Conservation (phyloP, 805 yeast species). For the Nakazawaea pomicola region DNA sequence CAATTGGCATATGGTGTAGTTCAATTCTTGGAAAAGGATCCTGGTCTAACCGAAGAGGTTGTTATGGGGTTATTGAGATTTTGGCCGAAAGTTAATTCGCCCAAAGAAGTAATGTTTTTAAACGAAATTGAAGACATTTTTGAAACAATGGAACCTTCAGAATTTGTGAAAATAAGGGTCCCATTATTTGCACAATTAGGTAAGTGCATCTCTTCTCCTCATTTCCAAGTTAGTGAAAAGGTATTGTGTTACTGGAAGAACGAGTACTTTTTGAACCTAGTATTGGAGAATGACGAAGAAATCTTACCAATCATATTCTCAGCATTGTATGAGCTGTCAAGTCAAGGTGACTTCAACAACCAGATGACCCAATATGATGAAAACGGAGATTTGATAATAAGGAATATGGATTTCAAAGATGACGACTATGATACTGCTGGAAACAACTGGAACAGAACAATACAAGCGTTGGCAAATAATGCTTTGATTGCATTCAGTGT, state of each 20-base stretch:
- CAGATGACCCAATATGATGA: conserved; percentile 14
- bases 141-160: conserved; percentile 92
- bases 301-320: conserved; percentile 90
- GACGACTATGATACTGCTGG: conserved; percentile 30
- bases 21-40: conserved; percentile 94
- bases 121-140: conserved; percentile 96
- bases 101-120: conserved; percentile 93
- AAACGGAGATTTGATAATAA: conserved; percentile 10
- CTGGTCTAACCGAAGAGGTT: conserved; percentile 90
- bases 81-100: conserved; percentile 95
- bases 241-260: conserved; percentile 92
- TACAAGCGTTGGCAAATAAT: conserved; percentile 83
- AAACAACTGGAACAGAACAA: conserved; percentile 87
- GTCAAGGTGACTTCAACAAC: conserved; percentile 28
- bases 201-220: conserved; percentile 89
- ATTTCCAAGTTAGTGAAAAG: conserved; percentile 95
- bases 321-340: conserved; percentile 78
- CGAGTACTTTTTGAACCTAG: conserved; percentile 85
- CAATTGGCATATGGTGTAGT: conserved; percentile 96
- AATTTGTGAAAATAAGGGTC: conserved; percentile 85
- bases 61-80: conserved; percentile 86
- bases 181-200: conserved; percentile 93
- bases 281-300: conserved; percentile 89
- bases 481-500: conserved; percentile 92
- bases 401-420: conserved; percentile 29